Evolutionary conservation across 2,329 filamentous ascomycete species (phyloP).

Genomic region (Juglanconis sp.): DNA sequence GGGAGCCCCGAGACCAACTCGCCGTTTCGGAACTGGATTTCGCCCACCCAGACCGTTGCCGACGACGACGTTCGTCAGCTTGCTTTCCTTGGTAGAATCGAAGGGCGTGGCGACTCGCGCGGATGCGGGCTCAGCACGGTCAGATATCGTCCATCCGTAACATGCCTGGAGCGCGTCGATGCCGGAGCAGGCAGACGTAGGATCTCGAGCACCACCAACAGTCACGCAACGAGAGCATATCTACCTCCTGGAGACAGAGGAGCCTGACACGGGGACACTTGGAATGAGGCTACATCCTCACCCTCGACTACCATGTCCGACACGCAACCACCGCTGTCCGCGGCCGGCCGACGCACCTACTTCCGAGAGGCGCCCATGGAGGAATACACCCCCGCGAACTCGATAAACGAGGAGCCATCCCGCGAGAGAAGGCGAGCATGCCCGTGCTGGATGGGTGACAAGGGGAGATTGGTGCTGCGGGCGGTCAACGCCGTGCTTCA

Average conservation of each 20-base stretch:
- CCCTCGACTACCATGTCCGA: not conserved
- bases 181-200: not conserved
- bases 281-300: too few relatives aligned
- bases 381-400: slow-evolving; percentile 27
- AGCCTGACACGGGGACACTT: not conserved
- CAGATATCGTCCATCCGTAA: not conserved
- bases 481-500: slow-evolving; percentile 19
- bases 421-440: slow-evolving; percentile 6
- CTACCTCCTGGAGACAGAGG: not conserved
- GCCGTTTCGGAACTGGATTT: not conserved
- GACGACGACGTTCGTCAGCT: not conserved
- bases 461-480: slow-evolving; percentile 10
- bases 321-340: slow-evolving; percentile 7
- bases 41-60: not conserved
- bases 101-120: not conserved
- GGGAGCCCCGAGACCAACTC: not conserved
- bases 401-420: slow-evolving; percentile 21
- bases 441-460: not conserved
- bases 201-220: not conserved
- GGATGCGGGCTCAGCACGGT: not conserved
- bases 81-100: not conserved
- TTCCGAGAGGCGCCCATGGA: slow-evolving; percentile 27
- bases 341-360: slow-evolving; percentile 21
- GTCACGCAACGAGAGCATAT: not conserved
- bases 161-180: not conserved